Percentiles rank a stretch among this genome's conserved stretches.
Evolutionary conservation across 2,329 filamentous ascomycete species (phyloP).

Genomic region (Verticillium tricorpus): DNA sequence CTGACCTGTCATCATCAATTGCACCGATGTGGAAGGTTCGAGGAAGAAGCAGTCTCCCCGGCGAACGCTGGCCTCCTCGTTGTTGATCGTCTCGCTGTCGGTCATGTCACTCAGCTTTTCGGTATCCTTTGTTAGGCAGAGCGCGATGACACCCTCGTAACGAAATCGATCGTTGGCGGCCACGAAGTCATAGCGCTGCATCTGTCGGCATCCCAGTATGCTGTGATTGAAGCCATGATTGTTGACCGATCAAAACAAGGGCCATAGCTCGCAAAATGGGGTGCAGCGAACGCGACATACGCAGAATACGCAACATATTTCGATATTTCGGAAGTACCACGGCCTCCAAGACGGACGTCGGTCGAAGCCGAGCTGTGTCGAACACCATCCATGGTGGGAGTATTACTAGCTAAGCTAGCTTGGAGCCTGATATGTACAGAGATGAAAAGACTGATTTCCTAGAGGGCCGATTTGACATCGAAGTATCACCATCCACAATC

Average conservation of each 20-base stretch:
- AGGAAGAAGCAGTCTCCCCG: not conserved
- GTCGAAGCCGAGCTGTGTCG: not conserved
- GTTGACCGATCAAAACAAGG: not conserved
- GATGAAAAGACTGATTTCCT: not conserved
- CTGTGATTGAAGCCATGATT: not conserved
- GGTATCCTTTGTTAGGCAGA: not conserved
- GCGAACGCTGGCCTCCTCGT: not conserved
- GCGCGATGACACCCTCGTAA: not conserved
- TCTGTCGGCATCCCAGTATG: not conserved
- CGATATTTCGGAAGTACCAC: not conserved
- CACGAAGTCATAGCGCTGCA: not conserved
- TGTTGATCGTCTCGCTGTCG: not conserved
- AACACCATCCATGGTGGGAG: not conserved
- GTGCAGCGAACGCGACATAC: not conserved
- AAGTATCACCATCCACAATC: not conserved
- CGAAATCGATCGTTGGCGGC: not conserved
- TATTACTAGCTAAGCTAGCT: not conserved
- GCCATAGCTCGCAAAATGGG: not conserved
- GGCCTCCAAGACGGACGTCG: not conserved
- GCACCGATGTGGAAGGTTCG: not conserved
- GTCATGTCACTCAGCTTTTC: not conserved
- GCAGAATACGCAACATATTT: not conserved
- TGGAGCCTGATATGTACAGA: not conserved
- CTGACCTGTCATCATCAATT: not conserved
- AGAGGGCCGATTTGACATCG: not conserved